Evolutionary conservation across 768 basidiomycete genomes (phyloP).

Genomic region (Suillus brevipes): DNA sequence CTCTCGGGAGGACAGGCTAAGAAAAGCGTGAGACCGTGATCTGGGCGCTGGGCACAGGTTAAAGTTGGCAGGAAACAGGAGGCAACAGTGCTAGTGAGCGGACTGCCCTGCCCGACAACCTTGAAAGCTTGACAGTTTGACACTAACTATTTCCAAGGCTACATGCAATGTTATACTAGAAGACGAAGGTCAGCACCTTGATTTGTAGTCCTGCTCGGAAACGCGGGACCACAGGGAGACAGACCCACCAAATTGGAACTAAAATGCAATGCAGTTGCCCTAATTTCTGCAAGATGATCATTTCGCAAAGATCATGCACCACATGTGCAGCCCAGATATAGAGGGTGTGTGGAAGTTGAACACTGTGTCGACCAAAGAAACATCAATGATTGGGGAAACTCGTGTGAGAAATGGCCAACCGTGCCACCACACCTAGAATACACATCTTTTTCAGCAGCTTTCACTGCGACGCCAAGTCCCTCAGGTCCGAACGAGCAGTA

Average conservation of each 20-base stretch:
- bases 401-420: not conserved
- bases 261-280: not conserved
- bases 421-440: not conserved
- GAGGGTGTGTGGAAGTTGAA: not conserved
- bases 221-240: not conserved
- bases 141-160: not conserved
- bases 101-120: not conserved
- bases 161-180: not conserved
- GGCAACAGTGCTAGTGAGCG: not conserved
- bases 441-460: not conserved
- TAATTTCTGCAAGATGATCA: not conserved
- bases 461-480: not conserved
- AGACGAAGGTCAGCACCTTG: not conserved
- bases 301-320: not conserved
- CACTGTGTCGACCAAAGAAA: not conserved
- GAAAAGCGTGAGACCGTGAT: constrained; percentile 18
- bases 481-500: not conserved
- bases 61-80: not conserved
- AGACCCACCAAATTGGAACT: not conserved
- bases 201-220: not conserved
- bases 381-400: not conserved
- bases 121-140: not conserved
- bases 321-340: not conserved
- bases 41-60: constrained; percentile 4
- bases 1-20: constrained; percentile 5